A percentile compares a stretch with the other conserved stretches of the same genome.
Evolutionary conservation across 768 basidiomycete genomes (phyloP).

Genomic region (Mycena galopus): DNA sequence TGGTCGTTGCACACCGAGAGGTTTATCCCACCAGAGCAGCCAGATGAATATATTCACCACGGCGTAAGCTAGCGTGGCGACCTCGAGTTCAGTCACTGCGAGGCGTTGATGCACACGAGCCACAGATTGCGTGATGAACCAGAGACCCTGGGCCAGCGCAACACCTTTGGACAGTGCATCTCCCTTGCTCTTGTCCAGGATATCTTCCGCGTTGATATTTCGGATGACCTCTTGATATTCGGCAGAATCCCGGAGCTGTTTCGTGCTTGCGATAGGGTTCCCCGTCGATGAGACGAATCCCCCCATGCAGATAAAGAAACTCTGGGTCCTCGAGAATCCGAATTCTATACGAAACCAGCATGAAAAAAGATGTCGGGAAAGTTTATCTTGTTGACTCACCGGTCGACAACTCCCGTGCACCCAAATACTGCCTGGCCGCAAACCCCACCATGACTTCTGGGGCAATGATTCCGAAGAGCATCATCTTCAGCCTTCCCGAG

Average conservation of each 20-base stretch:
- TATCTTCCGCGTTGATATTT: slow-evolving; percentile 26
- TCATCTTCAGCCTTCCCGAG: slow-evolving; percentile 33
- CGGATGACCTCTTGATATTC: background rate
- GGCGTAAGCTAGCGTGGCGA: slow-evolving; percentile 51
- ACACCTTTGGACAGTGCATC: slow-evolving; percentile 50
- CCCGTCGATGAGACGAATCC: slow-evolving; percentile 38
- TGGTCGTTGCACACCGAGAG: slow-evolving; percentile 46
- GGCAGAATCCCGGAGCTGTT: slow-evolving; percentile 30
- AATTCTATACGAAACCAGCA: background rate
- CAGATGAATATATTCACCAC: slow-evolving; percentile 39
- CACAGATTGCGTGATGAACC: slow-evolving; percentile 52
- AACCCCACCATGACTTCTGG: slow-evolving; percentile 46
- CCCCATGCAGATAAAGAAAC: slow-evolving; percentile 46
- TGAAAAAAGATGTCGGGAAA: background rate
- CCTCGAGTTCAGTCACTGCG: slow-evolving; percentile 50
- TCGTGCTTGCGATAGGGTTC: slow-evolving; percentile 20
- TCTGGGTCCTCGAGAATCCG: slow-evolving; percentile 33
- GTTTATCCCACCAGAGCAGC: slow-evolving; percentile 56
- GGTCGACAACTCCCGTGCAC: slow-evolving; percentile 12
- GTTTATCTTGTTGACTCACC: background rate
- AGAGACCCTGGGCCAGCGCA: slow-evolving; percentile 49
- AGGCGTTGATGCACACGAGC: slow-evolving; percentile 41
- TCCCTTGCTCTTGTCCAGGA: slow-evolving; percentile 47
- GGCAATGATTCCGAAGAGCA: slow-evolving; percentile 38
- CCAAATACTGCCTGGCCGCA: slow-evolving; percentile 38